These are phyloP conservation scores for Monosporascus sp. DNA, from an alignment of 2,329 filamentous ascomycete genomes.

Conservation along the genomic window DNA sequence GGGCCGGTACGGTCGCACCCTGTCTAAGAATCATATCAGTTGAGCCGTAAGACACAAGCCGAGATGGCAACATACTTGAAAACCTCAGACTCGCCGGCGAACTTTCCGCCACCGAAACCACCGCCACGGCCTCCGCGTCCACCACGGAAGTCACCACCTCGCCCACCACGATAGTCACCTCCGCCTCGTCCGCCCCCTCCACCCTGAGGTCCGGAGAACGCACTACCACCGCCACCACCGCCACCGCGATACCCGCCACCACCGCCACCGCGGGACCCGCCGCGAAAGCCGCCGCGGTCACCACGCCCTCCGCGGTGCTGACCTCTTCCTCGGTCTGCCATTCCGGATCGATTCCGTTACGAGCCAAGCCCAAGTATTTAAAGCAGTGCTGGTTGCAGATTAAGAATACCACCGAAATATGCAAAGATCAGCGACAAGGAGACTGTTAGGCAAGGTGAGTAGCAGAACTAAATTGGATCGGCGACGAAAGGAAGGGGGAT, in stretches of 20 bases:
- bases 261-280: slow-evolving; percentile 4
- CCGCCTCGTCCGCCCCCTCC: slow-evolving; percentile 11
- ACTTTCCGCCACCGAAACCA: slow-evolving; percentile 18
- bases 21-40: slow-evolving; percentile 3
- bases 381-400: too few species aligned
- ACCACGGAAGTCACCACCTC: slow-evolving; percentile 7
- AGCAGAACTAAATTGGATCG: too few species aligned
- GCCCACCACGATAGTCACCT: slow-evolving; percentile 18
- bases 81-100: slow-evolving; percentile 18
- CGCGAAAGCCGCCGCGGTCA: slow-evolving; percentile 2
- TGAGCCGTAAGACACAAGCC: neutral
- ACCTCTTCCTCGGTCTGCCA: neutral
- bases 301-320: slow-evolving; percentile 1
- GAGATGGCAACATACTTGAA: slow-evolving; percentile 24
- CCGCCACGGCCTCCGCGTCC: slow-evolving; percentile 20
- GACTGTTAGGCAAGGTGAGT: too few species aligned
- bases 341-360: neutral
- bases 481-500: too few species aligned
- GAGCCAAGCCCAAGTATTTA: too few species aligned
- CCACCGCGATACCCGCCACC: slow-evolving; percentile 12
- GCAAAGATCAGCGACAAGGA: too few species aligned
- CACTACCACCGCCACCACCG: slow-evolving; percentile 11
- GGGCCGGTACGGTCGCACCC: slow-evolving; percentile 14
- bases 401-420: too few species aligned
- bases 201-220: slow-evolving; percentile 12